Conservation (phyloP, 139 green algal species). For the Haematococcus sp. region DNA sequence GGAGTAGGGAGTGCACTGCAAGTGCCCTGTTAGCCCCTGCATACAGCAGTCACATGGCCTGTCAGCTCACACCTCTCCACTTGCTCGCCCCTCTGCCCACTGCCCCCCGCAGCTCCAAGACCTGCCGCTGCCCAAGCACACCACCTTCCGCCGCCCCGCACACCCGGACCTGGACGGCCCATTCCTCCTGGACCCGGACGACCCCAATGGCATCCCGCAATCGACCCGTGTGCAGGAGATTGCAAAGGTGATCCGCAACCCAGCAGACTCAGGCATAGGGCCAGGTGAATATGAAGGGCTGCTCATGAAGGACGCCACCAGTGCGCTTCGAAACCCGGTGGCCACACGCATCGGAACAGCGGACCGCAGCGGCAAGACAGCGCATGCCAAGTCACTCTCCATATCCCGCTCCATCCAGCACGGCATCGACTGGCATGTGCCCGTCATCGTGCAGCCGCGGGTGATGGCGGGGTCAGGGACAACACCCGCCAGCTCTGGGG, state of each 20-base stretch:
- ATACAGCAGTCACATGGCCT: too few relatives aligned
- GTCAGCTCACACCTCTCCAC: too few relatives aligned
- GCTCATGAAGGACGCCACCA: neutral
- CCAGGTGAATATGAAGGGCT: conserved; percentile 22
- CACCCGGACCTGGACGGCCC: conserved; percentile 24
- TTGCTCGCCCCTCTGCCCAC: neutral
- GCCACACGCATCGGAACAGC: conserved; percentile 13
- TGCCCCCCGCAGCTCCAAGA: neutral
- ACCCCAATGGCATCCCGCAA: neutral
- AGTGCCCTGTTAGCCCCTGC: too few relatives aligned
- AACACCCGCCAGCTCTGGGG: neutral
- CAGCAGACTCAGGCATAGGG: conserved; percentile 21
- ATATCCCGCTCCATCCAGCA: conserved; percentile 40
- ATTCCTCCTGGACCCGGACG: conserved; percentile 25
- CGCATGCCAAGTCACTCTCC: conserved; percentile 30
- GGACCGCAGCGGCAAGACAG: conserved; percentile 6
- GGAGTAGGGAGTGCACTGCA: too few relatives aligned
- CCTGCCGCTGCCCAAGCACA: neutral
- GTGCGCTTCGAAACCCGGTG: neutral
- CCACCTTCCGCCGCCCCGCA: conserved; percentile 28
- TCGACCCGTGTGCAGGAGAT: conserved; percentile 35
- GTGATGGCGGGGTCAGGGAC: neutral
- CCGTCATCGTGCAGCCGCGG: conserved; percentile 29
- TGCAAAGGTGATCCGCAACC: neutral
- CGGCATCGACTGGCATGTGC: conserved; percentile 44